Conservation (phyloP, 176 grass and related monocot species). For the Oropetium thomaeum region DNA sequence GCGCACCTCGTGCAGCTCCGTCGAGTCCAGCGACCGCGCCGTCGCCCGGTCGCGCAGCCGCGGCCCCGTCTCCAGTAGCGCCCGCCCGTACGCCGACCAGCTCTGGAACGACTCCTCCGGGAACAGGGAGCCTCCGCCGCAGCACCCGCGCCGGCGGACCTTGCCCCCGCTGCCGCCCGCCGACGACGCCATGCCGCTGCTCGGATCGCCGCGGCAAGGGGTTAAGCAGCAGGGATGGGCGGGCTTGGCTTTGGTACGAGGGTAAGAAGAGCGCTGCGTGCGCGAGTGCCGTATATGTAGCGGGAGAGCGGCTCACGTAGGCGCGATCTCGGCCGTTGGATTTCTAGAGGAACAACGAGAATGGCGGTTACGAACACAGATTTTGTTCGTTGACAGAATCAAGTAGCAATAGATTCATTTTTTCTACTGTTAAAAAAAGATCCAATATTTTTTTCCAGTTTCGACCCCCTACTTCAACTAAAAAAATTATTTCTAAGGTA, state of each 20-base stretch:
- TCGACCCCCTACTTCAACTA: too few species aligned
- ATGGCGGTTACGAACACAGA: not conserved
- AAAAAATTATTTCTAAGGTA: too few species aligned
- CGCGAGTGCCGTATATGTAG: not conserved
- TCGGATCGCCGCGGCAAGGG: not conserved
- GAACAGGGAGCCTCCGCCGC: constrained; percentile 34
- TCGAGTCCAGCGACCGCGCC: constrained; percentile 44
- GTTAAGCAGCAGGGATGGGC: not conserved
- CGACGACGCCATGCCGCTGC: constrained; percentile 12
- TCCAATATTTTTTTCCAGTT: too few species aligned
- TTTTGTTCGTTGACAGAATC: too few species aligned
- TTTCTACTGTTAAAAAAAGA: too few species aligned
- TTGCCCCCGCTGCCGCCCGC: not conserved
- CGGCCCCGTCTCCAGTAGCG: constrained; percentile 53
- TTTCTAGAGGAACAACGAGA: not conserved
- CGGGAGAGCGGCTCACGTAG: not conserved
- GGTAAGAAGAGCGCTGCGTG: not conserved
- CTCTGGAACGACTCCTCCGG: constrained; percentile 71
- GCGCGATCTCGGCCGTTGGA: not conserved
- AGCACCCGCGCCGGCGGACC: constrained; percentile 25
- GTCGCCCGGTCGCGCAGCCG: constrained; percentile 49
- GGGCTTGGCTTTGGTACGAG: not conserved
- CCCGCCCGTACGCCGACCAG: constrained; percentile 59
- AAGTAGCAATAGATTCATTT: too few species aligned
- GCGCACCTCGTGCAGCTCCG: constrained; percentile 64